Conservation (phyloP, 2,329 filamentous ascomycete species). For the Verticillium nonalfalfae region DNA sequence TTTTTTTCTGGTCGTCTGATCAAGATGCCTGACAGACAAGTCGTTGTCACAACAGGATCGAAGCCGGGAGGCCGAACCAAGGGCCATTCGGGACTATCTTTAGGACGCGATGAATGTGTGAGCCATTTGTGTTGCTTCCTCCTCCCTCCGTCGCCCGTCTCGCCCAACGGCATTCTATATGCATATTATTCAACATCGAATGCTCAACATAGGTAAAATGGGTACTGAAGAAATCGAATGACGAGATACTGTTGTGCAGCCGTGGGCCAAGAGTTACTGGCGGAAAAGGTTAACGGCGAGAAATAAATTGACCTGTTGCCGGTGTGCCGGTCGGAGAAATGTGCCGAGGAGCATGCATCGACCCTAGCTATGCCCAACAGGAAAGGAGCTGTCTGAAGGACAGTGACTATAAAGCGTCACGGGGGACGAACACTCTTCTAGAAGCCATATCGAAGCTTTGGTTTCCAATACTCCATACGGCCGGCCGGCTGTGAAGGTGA, state of each 20-base stretch:
- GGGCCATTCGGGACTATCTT: slow-evolving; percentile 23
- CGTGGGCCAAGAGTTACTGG: slow-evolving; percentile 5
- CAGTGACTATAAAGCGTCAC: slow-evolving; percentile 17
- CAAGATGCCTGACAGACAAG: neutral
- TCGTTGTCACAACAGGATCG: slow-evolving; percentile 2
- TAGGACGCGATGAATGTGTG: slow-evolving; percentile 17
- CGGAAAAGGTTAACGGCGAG: slow-evolving; percentile 18
- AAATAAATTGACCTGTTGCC: slow-evolving; percentile 8
- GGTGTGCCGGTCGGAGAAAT: slow-evolving; percentile 5
- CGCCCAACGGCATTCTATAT: too few species aligned
- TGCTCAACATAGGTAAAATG: slow-evolving; percentile 14
- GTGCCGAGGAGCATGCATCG: slow-evolving; percentile 11
- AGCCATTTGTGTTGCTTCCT: slow-evolving; percentile 19
- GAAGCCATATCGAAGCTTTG: slow-evolving; percentile 12
- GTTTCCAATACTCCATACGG: too few species aligned
- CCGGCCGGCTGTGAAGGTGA: too few species aligned
- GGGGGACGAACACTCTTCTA: slow-evolving; percentile 10
- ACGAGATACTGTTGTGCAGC: slow-evolving; percentile 21
- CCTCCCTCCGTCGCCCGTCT: slow-evolving; percentile 1
- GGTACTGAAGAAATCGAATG: slow-evolving; percentile 18
- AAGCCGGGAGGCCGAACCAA: slow-evolving; percentile 18
- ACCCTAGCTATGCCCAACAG: slow-evolving; percentile 19
- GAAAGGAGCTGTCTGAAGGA: slow-evolving; percentile 22
- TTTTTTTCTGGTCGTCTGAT: neutral
- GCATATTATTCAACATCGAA: too few species aligned